Base-by-base conservation (phyloP, 2,329 filamentous ascomycete species). In the Epicoccum sorghinum region DNA sequence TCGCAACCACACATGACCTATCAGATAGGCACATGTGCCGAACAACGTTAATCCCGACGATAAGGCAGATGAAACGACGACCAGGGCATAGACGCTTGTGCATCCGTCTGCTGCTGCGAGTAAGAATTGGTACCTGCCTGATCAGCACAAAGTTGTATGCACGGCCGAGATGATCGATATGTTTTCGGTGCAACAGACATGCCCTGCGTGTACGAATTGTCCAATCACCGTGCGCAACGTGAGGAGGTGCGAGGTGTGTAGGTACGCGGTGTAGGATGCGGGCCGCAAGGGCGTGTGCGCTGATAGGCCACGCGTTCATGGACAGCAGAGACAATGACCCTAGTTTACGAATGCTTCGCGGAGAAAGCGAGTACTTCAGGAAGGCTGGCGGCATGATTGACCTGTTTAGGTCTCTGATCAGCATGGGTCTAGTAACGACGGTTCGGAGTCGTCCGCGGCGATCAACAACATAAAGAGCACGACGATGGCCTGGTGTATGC, bases 21-120 rank as follows among this genome's bases (percentile, higher is more conserved):
- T 65, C 62, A 57, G 48, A 41, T 49, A 32, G 46, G 49, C 65
- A 66, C 65, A 66, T 66, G 65, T 56, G 51, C 58, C 24, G 30
- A 33, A 50, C 37, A n/a, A 43, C 47, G 46, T 46, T 32, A 45
- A 47, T 45, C 33, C 60, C 55, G 55, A 43, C 55, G 63, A 63
- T 63, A 62, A 64, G 49, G 45, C 30, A 43, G 44, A 32, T 60
- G 58, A 61, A 67, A 64, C 60, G 49, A 18, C 18, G 18, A 18
- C 18, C 18, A 3, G 18, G 18, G 18, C 18, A 18, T 18, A 18
- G 18, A 18, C 18, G 18, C 18, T 18, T 18, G 18, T 18, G 37
- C 46, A 38, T 39, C 51, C 45, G 45, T 22, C 23, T 46, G 13
- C 42, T 36, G n/a, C 35, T 36, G 46, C 57, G 52, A 62, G 56